These are phyloP conservation scores for Teunomyces funiuensis DNA, from an alignment of 805 yeast species.

Conservation along the genomic window DNA sequence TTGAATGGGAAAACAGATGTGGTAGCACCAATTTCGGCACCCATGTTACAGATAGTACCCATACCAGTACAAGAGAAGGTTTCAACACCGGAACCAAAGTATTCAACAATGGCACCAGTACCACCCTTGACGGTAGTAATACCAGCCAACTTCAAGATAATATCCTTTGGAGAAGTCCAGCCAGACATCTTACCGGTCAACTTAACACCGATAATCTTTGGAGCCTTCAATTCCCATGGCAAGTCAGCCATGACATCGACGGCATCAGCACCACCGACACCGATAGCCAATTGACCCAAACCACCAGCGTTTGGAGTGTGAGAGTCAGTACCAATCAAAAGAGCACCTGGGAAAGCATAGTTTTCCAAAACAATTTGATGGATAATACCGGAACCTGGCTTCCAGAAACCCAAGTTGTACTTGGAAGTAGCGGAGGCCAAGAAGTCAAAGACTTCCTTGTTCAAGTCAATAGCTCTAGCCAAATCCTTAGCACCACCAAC, in stretches of 20 bases:
- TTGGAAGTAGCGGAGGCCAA: constrained; percentile 86
- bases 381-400: constrained; percentile 97
- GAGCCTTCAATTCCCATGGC: constrained; percentile 99
- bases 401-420: constrained; percentile 98
- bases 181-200: constrained; percentile 86
- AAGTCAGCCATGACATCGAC: constrained; percentile 96
- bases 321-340: constrained; percentile 95
- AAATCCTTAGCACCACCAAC: constrained; percentile 86
- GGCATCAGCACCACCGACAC: constrained; percentile 99
- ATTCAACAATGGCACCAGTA: constrained; percentile 94
- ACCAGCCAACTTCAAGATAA: constrained; percentile 91
- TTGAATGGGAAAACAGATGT: constrained; percentile 95
- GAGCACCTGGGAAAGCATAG: constrained; percentile 96
- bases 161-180: constrained; percentile 97
- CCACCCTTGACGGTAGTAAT: constrained; percentile 95
- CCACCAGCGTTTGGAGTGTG: constrained; percentile 99
- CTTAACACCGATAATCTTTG: constrained; percentile 90
- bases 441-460: constrained; percentile 94
- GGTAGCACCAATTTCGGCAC: constrained; percentile 99
- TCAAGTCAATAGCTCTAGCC: constrained; percentile 79
- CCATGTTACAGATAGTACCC: constrained; percentile 99
- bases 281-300: constrained; percentile 94
- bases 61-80: constrained; percentile 94
- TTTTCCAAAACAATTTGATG: constrained; percentile 96
- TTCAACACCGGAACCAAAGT: constrained; percentile 92